Conservation (phyloP, 2,329 filamentous ascomycete species). For the Pseudomassariella vexata region DNA sequence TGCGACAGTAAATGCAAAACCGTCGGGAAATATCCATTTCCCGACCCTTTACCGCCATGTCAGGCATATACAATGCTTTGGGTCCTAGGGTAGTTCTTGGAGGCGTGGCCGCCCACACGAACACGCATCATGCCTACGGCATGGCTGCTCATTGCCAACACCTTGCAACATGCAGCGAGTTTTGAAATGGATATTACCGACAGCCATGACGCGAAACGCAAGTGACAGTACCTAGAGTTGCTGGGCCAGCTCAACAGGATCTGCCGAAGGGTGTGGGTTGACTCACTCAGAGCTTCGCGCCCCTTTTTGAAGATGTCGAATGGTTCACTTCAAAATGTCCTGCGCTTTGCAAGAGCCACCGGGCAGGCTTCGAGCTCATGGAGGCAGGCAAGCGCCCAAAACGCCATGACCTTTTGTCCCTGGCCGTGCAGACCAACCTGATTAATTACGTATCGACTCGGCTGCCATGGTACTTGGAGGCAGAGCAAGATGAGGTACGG, state of each 20-base stretch:
- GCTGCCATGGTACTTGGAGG: slow-evolving; percentile 17
- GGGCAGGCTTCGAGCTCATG: slow-evolving; percentile 26
- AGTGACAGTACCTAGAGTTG: slow-evolving; percentile 20
- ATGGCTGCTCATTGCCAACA: slow-evolving; percentile 24
- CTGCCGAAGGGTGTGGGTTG: slow-evolving; percentile 20
- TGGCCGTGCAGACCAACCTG: slow-evolving; percentile 23
- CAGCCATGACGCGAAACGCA: too few species aligned
- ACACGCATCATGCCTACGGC: slow-evolving; percentile 23
- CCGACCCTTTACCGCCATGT: too few species aligned
- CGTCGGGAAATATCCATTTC: too few species aligned
- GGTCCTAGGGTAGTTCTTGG: too few species aligned
- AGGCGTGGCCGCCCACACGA: slow-evolving; percentile 17
- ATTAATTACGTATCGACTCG: too few species aligned
- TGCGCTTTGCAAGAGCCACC: slow-evolving; percentile 19
- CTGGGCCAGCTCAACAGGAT: slow-evolving; percentile 23
- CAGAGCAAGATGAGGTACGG: slow-evolving; percentile 15
- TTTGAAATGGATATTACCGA: slow-evolving; percentile 18
- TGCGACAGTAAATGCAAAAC: too few species aligned
- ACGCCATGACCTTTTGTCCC: slow-evolving; percentile 22
- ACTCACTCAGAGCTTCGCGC: slow-evolving; percentile 20
- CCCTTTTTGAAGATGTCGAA: slow-evolving; percentile 24
- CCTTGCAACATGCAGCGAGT: slow-evolving; percentile 21
- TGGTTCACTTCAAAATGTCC: slow-evolving; percentile 23
- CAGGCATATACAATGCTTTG: too few species aligned
- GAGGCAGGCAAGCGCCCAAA: slow-evolving; percentile 25